Percentiles rank a stretch among this genome's conserved stretches.
These are phyloP conservation scores for Fusarium piperis DNA, from an alignment of 2,329 filamentous ascomycete genomes.

Conservation along the genomic window DNA sequence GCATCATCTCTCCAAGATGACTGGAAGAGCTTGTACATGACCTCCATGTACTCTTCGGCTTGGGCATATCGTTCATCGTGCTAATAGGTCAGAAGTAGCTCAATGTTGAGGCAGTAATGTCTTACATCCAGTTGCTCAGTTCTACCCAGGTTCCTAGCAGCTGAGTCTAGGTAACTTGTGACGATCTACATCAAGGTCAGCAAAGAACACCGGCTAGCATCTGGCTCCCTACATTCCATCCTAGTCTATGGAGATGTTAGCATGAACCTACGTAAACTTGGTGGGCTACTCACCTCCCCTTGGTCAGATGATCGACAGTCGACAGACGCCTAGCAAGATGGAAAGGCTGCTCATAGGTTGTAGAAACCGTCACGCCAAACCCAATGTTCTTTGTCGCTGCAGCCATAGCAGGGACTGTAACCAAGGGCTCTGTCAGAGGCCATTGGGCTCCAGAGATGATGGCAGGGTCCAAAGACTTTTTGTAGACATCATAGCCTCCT, in stretches of 20 bases:
- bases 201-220: background rate
- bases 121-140: conserved; percentile 58
- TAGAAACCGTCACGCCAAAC: conserved; percentile 76
- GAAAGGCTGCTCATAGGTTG: conserved; percentile 77
- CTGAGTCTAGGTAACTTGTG: conserved; percentile 76
- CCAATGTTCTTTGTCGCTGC: conserved; percentile 73
- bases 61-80: conserved; percentile 74
- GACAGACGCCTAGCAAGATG: conserved; percentile 72
- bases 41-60: conserved; percentile 71
- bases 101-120: background rate
- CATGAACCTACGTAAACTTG: accelerated
- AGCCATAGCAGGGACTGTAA: conserved; percentile 74
- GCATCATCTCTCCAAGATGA: conserved; percentile 75
- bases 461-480: conserved; percentile 67
- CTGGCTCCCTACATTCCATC: conserved; percentile 61
- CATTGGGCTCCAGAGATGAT: conserved; percentile 73
- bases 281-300: conserved; percentile 58
- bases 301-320: conserved; percentile 74
- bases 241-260: conserved; percentile 50
- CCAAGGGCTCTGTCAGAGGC: conserved; percentile 75
- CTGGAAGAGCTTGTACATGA: conserved; percentile 74
- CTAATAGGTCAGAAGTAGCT: conserved; percentile 30
- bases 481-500: conserved; percentile 77
- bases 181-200: conserved; percentile 61
- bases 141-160: conserved; percentile 71